Base-by-base conservation (phyloP, 202 grass and related monocot genomes). In the Setaria italica region DNA sequence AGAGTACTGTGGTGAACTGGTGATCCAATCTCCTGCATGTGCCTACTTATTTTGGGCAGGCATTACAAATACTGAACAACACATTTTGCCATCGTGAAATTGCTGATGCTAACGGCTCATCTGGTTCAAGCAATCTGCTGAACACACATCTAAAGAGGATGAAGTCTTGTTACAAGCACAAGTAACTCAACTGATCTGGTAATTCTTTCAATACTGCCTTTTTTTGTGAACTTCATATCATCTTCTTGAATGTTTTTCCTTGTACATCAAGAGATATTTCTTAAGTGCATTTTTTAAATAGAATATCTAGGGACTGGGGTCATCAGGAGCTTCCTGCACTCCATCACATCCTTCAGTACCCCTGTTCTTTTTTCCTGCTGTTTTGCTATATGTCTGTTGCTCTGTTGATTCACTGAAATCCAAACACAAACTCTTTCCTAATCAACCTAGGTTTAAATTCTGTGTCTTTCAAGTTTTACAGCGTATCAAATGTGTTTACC, bases 91-190 rank as follows among this genome's bases (percentile, higher is more conserved):
- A 71, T 33, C 7, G 2, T 67, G 32, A 71, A 57, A 71, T 50
- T 62, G 16, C 16, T 11, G 29, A 3, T 47, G 39, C 9, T 60
- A 59, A 47, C 25, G 39, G 39, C 10, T 60, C 53, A 47, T 46
- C 11, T 69, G 64, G 8, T 39, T 54, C 15, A 54, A 76, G 34
- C 49, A 81, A 69, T 25, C 63, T 41, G 6, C 46, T 54, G 46
- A 54, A 80, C 49, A 80, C 46, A 51, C 29, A 21, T 33, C 62
- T 80, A 53, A 39, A 80, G 29, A 67, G 20, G 11, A 66, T 41
- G 32, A 67, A 32, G 47, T 54, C 20, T 2, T 49, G 17, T 35
- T 53, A 8, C 49, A 67, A 67, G 45, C 46, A 53, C 46, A 67
- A 48, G 17, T 54, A 80, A 41, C 11, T 54, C 33, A 80, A 54